phyloP scores from a whole-genome alignment of 139 green algal species.

The Tetraselmis chui region DNA sequence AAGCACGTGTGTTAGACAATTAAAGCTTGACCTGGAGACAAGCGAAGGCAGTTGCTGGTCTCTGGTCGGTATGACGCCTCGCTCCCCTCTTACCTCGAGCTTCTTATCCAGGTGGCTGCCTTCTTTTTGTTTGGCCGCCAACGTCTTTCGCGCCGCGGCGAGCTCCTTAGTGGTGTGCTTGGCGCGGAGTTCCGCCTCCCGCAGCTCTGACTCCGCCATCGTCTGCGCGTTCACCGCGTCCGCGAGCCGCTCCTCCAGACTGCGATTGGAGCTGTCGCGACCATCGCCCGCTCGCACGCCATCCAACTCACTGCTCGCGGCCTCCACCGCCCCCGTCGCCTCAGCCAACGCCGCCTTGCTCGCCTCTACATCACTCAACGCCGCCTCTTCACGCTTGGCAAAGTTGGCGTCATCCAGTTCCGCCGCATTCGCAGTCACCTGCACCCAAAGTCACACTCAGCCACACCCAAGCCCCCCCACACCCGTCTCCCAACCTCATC shows the following conservation, averaged over 20 bases:
- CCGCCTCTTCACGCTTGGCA: slow-evolving; percentile 9
- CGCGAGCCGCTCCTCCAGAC: slow-evolving; percentile 66
- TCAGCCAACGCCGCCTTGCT: slow-evolving; percentile 29
- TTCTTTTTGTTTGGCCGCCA: slow-evolving; percentile 73
- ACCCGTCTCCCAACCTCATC: too few relatives aligned
- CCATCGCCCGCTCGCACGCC: slow-evolving; percentile 77
- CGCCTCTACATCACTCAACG: slow-evolving; percentile 26
- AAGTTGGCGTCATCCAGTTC: neutral
- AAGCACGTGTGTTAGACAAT: too few relatives aligned
- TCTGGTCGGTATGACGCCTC: too few relatives aligned
- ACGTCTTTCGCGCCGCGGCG: slow-evolving; percentile 49
- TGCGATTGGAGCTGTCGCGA: slow-evolving; percentile 68
- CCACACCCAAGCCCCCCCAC: too few relatives aligned
- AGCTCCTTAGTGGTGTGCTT: slow-evolving; percentile 83
- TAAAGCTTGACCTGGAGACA: too few relatives aligned
- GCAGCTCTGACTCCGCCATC: slow-evolving; percentile 46
- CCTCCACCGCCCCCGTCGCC: slow-evolving; percentile 29
- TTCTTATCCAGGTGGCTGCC: slow-evolving; percentile 43
- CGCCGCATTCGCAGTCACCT: neutral
- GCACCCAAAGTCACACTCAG: too few relatives aligned
- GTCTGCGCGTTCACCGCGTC: slow-evolving; percentile 61
- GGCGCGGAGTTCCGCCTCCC: slow-evolving; percentile 51
- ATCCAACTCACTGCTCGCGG: slow-evolving; percentile 48
- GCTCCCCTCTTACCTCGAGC: slow-evolving; percentile 39
- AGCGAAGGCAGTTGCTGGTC: too few relatives aligned